These are phyloP conservation scores for Psilocybe cyanescens DNA, from an alignment of 768 basidiomycete genomes.

Conservation along the genomic window DNA sequence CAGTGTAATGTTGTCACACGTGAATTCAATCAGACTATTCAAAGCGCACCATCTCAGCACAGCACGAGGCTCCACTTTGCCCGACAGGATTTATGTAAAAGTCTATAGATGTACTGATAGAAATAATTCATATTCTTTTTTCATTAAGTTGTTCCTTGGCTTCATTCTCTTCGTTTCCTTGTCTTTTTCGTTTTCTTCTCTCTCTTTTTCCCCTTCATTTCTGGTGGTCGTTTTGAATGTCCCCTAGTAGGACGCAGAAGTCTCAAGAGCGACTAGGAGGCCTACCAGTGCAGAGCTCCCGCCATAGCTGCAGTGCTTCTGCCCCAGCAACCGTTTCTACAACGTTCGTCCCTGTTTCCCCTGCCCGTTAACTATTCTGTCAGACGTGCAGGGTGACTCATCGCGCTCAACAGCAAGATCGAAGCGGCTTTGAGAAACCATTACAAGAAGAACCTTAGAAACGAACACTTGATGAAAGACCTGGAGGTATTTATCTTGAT, in stretches of 20 bases:
- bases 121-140: constrained; percentile 1
- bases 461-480: constrained; percentile 63
- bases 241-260: constrained; percentile 18
- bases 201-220: constrained; percentile 16
- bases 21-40: constrained; percentile 37
- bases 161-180: constrained; percentile 14
- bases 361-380: not conserved
- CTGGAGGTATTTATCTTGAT: constrained; percentile 46
- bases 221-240: constrained; percentile 19
- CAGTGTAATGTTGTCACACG: constrained; percentile 25
- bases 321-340: constrained; percentile 23
- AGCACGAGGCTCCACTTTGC: constrained; percentile 25
- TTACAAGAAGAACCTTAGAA: constrained; percentile 49
- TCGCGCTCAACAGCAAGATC: constrained; percentile 37
- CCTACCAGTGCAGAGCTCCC: constrained; percentile 1
- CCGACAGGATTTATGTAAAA: constrained; percentile 28
- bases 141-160: constrained; percentile 15
- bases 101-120: not conserved
- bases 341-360: constrained; percentile 21
- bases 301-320: constrained; percentile 15
- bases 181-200: not conserved
- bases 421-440: constrained; percentile 49
- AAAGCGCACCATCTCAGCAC: not conserved
- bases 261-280: constrained; percentile 19
- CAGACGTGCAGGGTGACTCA: not conserved